A percentile compares a stretch with the other conserved stretches of the same genome.
Evolutionary conservation across 768 basidiomycete species (phyloP).

Genomic region (Phylloporus rhodoxanthus): DNA sequence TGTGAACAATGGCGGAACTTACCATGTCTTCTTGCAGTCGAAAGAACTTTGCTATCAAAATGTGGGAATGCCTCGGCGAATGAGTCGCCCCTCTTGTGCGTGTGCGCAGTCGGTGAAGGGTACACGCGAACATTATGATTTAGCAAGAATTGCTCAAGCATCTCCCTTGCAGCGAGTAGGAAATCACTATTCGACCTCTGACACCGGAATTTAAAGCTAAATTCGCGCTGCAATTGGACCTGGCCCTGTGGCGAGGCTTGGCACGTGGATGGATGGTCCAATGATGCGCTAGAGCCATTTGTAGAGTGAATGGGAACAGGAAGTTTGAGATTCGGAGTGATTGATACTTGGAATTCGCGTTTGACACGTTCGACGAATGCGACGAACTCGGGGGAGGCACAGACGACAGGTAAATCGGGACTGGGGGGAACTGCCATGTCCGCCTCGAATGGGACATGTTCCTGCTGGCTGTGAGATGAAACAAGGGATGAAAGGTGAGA

Average conservation of each 20-base stretch:
- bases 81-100: conserved; percentile 83
- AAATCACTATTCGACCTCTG: conserved; percentile 94
- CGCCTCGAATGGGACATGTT: conserved; percentile 94
- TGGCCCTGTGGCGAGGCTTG: conserved; percentile 19
- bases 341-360: conserved; percentile 88
- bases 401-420: conserved; percentile 69
- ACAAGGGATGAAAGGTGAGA: not conserved
- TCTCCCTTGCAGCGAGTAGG: conserved; percentile 81
- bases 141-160: conserved; percentile 86
- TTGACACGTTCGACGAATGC: conserved; percentile 88
- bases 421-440: conserved; percentile 88
- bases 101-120: conserved; percentile 70
- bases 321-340: conserved; percentile 71
- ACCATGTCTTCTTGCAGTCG: conserved; percentile 68
- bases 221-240: conserved; percentile 44
- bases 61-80: conserved; percentile 95
- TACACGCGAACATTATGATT: conserved; percentile 80
- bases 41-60: conserved; percentile 90
- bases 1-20: conserved; percentile 33
- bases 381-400: conserved; percentile 73
- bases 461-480: conserved; percentile 41
- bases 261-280: conserved; percentile 40
- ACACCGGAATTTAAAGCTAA: conserved; percentile 92
- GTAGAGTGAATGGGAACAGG: conserved; percentile 30
- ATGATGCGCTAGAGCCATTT: conserved; percentile 44